Percentiles rank a stretch among this genome's conserved stretches.
Evolutionary conservation across 192 early-diverging fungal genomes (phyloP).

Genomic region (Nowakowskiella sp.): DNA sequence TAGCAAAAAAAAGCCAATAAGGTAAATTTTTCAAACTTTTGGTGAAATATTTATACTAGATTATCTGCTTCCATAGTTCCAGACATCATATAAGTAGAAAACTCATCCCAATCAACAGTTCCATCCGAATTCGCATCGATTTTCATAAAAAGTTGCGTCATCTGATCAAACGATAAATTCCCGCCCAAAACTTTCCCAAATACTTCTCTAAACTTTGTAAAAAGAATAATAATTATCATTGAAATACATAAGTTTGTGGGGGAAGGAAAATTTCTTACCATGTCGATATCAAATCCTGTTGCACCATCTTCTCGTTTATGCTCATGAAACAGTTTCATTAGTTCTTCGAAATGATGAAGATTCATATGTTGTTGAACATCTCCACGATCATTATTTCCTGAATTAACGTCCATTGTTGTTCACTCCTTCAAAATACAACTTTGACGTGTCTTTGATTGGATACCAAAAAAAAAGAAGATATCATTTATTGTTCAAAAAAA

Average conservation of each 20-base stretch:
- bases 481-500: no score
- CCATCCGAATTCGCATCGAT: slow-evolving; percentile 63
- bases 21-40: neutral
- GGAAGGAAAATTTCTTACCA: slow-evolving; percentile 23
- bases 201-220: slow-evolving; percentile 51
- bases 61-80: slow-evolving; percentile 39
- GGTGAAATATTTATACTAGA: slow-evolving; percentile 1
- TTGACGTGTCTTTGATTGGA: no score
- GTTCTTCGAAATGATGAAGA: slow-evolving; percentile 56
- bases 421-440: no score
- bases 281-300: slow-evolving; percentile 51
- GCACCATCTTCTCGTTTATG: slow-evolving; percentile 51
- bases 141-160: slow-evolving; percentile 66
- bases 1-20: slow-evolving; percentile 9
- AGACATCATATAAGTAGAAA: slow-evolving; percentile 58
- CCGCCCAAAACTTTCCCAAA: slow-evolving; percentile 54
- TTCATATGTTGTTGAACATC: slow-evolving; percentile 35
- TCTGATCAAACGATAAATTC: slow-evolving; percentile 49
- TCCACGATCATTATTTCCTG: no score
- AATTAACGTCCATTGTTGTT: no score
- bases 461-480: no score
- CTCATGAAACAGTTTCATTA: slow-evolving; percentile 44
- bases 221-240: slow-evolving; percentile 3
- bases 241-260: slow-evolving; percentile 2
- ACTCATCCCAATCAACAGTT: slow-evolving; percentile 58